Conservation (phyloP, 1,139 yeast species). For the Hansenula sp. region DNA sequence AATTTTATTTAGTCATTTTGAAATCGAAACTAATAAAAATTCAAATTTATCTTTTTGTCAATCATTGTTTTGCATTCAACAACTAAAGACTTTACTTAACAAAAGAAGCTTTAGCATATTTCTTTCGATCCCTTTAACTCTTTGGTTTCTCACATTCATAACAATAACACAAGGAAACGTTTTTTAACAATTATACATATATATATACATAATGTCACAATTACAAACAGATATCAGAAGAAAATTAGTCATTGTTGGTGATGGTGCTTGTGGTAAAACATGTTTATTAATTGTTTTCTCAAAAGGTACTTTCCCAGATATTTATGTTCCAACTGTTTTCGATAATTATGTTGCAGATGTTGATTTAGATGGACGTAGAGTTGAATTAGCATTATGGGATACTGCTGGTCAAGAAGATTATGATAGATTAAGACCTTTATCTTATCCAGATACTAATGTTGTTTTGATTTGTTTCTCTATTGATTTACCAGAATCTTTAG, state of each 20-base stretch:
- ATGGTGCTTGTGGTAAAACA: slow-evolving; percentile 85
- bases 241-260: slow-evolving; percentile 82
- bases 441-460: slow-evolving; percentile 91
- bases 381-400: slow-evolving; percentile 95
- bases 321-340: slow-evolving; percentile 92
- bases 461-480: slow-evolving; percentile 88
- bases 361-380: slow-evolving; percentile 91
- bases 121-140: too few relatives aligned
- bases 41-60: too few relatives aligned
- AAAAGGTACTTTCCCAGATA: slow-evolving; percentile 94
- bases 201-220: slow-evolving; percentile 18
- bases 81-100: too few relatives aligned
- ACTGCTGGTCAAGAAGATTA: slow-evolving; percentile 98
- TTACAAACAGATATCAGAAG: slow-evolving; percentile 61
- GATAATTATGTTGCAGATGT: slow-evolving; percentile 95
- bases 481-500: slow-evolving; percentile 88
- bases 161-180: neutral
- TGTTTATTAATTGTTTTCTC: slow-evolving; percentile 83
- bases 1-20: too few relatives aligned
- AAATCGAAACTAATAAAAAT: too few relatives aligned
- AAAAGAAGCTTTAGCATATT: too few relatives aligned
- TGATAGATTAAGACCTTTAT: slow-evolving; percentile 89
- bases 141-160: neutral
- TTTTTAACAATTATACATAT: neutral
- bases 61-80: too few relatives aligned